phyloP scores from a whole-genome alignment of 2,329 filamentous ascomycete genomes.

The Colletotrichum siamense region DNA sequence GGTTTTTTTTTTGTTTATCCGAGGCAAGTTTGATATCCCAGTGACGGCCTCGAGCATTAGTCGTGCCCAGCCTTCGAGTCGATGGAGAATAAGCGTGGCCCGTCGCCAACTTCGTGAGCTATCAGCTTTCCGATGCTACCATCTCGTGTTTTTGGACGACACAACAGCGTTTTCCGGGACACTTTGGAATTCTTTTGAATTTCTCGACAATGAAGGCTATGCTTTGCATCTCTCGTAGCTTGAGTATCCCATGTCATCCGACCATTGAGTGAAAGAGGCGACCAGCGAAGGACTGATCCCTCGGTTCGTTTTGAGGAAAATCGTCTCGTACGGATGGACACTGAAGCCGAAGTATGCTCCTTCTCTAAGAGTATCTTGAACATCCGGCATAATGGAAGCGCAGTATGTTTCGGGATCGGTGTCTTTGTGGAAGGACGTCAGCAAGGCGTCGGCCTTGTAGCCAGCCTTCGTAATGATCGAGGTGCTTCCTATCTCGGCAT shows the following conservation, averaged over 20 bases:
- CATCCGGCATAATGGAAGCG: constrained; percentile 13
- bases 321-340: constrained; percentile 41
- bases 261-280: constrained; percentile 31
- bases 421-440: constrained; percentile 31
- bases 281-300: constrained; percentile 31
- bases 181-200: too few species aligned
- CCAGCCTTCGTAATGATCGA: constrained; percentile 30
- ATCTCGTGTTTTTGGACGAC: too few species aligned
- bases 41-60: too few species aligned
- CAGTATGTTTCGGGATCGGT: neutral
- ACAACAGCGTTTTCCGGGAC: too few species aligned
- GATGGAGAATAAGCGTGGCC: too few species aligned
- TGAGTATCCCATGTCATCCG: neutral
- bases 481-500: constrained; percentile 36
- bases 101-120: too few species aligned
- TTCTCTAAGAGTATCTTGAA: constrained; percentile 28
- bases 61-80: too few species aligned
- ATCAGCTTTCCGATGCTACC: too few species aligned
- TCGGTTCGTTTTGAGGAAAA: constrained; percentile 40
- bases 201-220: too few species aligned
- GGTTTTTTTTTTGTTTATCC: too few species aligned
- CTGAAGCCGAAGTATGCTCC: constrained; percentile 35
- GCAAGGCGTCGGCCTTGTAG: constrained; percentile 38
- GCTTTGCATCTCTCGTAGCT: neutral
- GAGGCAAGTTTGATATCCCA: too few species aligned